Percentiles rank a stretch among this genome's conserved stretches.
Evolutionary conservation across 257 asterid genomes (phyloP).

Genomic region (Salvia miltiorrhiza): DNA sequence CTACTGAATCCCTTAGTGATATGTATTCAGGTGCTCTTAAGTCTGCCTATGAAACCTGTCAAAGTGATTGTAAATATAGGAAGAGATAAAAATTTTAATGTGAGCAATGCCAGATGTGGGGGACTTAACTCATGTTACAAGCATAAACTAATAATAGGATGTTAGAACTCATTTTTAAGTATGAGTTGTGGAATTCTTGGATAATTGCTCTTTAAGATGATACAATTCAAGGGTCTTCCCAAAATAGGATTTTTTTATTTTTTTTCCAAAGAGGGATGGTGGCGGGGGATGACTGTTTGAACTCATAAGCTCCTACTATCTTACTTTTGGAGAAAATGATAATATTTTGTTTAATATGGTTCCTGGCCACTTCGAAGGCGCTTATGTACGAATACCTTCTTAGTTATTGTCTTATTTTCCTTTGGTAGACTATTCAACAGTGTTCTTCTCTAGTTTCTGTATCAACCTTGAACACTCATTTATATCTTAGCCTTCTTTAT

Average conservation of each 20-base stretch:
- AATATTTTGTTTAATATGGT: not conserved
- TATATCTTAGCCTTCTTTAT: not conserved
- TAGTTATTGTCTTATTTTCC: not conserved
- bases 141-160: not conserved
- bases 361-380: not conserved
- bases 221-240: no score
- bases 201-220: not conserved
- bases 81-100: no score
- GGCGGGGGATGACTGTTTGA: no score
- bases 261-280: no score
- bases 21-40: not conserved
- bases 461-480: slow-evolving; percentile 1
- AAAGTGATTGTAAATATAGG: no score
- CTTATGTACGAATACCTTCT: not conserved
- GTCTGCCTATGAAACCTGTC: no score
- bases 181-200: not conserved
- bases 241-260: no score
- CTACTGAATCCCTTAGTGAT: slow-evolving; percentile 6
- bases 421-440: not conserved
- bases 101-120: not conserved
- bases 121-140: not conserved
- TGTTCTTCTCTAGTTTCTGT: slow-evolving; percentile 1
- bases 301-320: not conserved
- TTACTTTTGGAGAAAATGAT: no score
- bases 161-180: not conserved